These are phyloP conservation scores for Diaporthe nobilis DNA, from an alignment of 2,329 filamentous ascomycete species.

Conservation along the genomic window DNA sequence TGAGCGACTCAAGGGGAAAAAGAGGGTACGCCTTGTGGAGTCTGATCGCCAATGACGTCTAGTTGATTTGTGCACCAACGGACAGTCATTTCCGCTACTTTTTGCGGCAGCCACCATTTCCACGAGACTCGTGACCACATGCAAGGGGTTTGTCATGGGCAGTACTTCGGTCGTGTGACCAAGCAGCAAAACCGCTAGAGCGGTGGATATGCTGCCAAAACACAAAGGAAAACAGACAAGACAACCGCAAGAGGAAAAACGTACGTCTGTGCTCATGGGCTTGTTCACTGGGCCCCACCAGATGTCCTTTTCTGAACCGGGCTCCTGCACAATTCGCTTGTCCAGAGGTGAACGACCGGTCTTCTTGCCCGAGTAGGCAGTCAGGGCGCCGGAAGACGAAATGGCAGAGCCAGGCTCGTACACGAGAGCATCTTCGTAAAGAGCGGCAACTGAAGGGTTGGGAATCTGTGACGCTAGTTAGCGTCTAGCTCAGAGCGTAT, in stretches of 20 bases:
- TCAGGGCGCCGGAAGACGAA: slow-evolving; percentile 93
- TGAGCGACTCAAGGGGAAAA: slow-evolving; percentile 10
- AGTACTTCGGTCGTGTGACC: slow-evolving; percentile 25
- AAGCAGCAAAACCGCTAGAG: not conserved
- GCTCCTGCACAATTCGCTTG: slow-evolving; percentile 97
- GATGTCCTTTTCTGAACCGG: slow-evolving; percentile 88
- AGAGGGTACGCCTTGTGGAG: not conserved
- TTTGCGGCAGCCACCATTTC: not conserved
- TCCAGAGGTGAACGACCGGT: slow-evolving; percentile 96
- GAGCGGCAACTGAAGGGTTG: slow-evolving; percentile 93
- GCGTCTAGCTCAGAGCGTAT: slow-evolving; percentile 1
- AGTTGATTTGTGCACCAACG: not conserved
- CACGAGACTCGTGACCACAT: slow-evolving; percentile 43
- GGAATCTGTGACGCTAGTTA: slow-evolving; percentile 68
- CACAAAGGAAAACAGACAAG: slow-evolving; percentile 22
- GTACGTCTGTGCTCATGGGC: slow-evolving; percentile 96
- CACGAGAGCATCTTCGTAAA: slow-evolving; percentile 97
- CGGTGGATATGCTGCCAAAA: not conserved
- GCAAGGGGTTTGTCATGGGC: slow-evolving; percentile 7
- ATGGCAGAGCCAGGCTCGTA: slow-evolving; percentile 99
- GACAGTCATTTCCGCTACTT: slow-evolving; percentile 30
- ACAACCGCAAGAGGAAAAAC: slow-evolving; percentile 51
- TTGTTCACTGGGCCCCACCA: slow-evolving; percentile 99
- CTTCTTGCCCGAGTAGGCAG: slow-evolving; percentile 98
- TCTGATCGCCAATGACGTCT: slow-evolving; percentile 42